A percentile compares a stretch with the other conserved stretches of the same genome.
Conservation (phyloP, 345 rosid genomes). For the Citrus unshiu region DNA sequence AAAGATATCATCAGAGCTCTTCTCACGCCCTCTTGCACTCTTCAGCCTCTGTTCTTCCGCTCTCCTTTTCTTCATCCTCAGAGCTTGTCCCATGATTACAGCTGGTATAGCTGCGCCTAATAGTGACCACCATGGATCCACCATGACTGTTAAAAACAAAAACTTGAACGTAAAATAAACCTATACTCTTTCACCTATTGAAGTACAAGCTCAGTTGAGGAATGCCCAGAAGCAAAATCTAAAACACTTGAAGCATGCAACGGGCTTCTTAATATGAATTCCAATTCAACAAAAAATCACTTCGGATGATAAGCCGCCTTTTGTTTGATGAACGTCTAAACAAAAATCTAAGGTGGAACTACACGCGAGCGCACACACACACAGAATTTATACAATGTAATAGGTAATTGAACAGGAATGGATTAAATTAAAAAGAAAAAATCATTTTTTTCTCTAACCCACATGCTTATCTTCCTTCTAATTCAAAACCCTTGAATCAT, state of each 20-base stretch:
- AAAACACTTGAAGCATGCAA: not conserved
- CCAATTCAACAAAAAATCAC: not conserved
- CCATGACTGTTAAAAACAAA: constrained; percentile 29
- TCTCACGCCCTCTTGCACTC: constrained; percentile 49
- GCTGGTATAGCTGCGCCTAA: constrained; percentile 58
- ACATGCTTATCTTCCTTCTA: not conserved
- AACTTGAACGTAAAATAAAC: not conserved
- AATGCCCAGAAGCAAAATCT: not conserved
- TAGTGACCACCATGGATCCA: constrained; percentile 59
- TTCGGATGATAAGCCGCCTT: not conserved
- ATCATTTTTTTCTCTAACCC: not conserved
- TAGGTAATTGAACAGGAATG: too few relatives aligned
- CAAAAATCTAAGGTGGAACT: not conserved
- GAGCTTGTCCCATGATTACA: constrained; percentile 46
- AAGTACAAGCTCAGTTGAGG: not conserved
- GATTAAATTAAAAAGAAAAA: too few relatives aligned
- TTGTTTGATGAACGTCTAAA: not conserved
- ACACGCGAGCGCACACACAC: too few relatives aligned
- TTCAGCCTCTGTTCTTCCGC: constrained; percentile 51
- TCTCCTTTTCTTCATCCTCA: constrained; percentile 48
- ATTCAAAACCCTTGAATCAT: not conserved
- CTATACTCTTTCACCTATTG: not conserved
- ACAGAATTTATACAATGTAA: too few relatives aligned
- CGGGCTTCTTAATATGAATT: not conserved
- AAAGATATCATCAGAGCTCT: constrained; percentile 54